Evolutionary conservation across 148 eudicot genomes (phyloP).

Genomic region (Nepenthes gracilis): DNA sequence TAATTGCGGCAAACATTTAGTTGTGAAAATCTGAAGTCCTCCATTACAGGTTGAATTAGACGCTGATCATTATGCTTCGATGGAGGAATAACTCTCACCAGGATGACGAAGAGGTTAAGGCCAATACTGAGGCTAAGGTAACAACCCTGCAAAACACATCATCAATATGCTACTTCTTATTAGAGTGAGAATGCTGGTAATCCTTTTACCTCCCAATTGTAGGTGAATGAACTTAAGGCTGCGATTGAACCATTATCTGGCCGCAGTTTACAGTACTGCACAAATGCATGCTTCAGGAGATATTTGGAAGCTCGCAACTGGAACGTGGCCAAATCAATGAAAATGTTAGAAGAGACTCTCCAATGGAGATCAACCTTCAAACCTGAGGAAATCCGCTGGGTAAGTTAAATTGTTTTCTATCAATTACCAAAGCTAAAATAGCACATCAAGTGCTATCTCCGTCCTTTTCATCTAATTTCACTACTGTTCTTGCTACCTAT

Average conservation of each 20-base stretch:
- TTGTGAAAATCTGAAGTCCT: too few relatives aligned
- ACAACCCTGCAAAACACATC: neutral
- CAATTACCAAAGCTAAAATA: neutral
- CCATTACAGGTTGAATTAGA: too few relatives aligned
- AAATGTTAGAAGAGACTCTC: constrained; percentile 56
- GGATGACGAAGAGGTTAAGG: constrained; percentile 13
- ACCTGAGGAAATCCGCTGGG: constrained; percentile 74
- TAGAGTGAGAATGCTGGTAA: neutral
- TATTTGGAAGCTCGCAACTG: constrained; percentile 56
- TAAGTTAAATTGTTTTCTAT: constrained; percentile 14
- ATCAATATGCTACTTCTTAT: neutral
- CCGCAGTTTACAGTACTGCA: constrained; percentile 30
- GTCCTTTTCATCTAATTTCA: too few relatives aligned
- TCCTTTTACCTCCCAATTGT: neutral
- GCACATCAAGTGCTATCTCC: too few relatives aligned
- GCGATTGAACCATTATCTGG: constrained; percentile 52
- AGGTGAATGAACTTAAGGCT: constrained; percentile 50
- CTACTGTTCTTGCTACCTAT: too few relatives aligned
- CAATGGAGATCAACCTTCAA: constrained; percentile 50
- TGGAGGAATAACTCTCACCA: constrained; percentile 16
- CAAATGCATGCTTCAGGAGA: constrained; percentile 52
- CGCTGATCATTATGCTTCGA: constrained; percentile 14
- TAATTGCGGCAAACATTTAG: too few relatives aligned
- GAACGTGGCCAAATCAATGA: constrained; percentile 60
- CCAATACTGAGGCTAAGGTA: constrained; percentile 23